These are phyloP conservation scores for Thoreauomyces humboldtii DNA, from an alignment of 192 early-diverging fungal species.

Conservation along the genomic window DNA sequence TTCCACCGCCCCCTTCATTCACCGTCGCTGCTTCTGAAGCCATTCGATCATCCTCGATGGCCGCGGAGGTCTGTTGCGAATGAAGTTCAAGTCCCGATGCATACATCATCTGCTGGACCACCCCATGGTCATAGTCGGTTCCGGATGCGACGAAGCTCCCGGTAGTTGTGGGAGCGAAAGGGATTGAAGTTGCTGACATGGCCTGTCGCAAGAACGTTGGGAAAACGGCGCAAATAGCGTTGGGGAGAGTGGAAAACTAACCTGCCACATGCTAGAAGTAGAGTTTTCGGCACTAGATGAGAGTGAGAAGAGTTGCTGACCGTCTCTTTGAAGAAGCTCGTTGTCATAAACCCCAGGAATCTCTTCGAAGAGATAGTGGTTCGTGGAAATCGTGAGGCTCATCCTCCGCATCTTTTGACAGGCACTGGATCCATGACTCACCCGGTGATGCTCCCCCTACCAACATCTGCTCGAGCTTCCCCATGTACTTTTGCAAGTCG, in stretches of 20 bases:
- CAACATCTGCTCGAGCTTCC: not conserved
- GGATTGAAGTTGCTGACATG: too few species aligned
- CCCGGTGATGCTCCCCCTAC: not conserved
- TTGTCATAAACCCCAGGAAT: too few species aligned
- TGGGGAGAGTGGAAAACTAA: not conserved
- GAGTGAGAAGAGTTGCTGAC: too few species aligned
- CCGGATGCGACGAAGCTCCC: not conserved
- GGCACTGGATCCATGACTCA: not conserved
- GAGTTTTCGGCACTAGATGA: too few species aligned
- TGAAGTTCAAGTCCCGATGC: not conserved
- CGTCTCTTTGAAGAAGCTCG: too few species aligned
- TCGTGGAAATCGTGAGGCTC: not conserved
- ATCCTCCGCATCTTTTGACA: not conserved
- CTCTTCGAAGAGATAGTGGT: too few species aligned
- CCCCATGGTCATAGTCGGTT: not conserved
- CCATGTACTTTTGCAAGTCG: not conserved
- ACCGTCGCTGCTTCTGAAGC: not conserved
- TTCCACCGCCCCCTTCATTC: too few species aligned
- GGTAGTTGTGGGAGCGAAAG: not conserved
- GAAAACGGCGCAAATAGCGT: not conserved
- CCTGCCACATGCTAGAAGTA: too few species aligned
- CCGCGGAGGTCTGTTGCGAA: too few species aligned
- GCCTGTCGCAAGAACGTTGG: not conserved
- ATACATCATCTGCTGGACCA: not conserved
- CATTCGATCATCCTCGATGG: not conserved